Conservation (phyloP, 139 green algal species). For the Mesotaenium endlicherianum region DNA sequence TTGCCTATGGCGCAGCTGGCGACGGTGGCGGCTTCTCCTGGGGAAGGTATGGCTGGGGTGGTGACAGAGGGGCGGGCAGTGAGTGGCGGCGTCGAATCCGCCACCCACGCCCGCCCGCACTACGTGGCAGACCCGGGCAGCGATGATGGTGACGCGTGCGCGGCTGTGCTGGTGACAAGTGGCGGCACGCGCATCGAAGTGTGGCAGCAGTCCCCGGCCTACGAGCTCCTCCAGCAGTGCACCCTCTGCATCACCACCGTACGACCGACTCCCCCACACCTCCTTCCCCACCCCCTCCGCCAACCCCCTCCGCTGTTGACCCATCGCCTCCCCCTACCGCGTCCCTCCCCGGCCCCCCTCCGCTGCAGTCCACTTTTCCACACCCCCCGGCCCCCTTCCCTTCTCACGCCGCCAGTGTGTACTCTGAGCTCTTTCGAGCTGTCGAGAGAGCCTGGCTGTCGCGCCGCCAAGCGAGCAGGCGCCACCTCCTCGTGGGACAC, state of each 20-base stretch:
- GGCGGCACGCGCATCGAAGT: slow-evolving; percentile 19
- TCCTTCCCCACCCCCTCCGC: neutral
- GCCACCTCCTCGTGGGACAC: no score
- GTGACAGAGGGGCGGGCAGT: neutral
- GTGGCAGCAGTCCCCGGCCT: slow-evolving; percentile 36
- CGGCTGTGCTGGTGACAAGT: neutral
- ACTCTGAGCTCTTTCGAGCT: no score
- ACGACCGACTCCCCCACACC: neutral
- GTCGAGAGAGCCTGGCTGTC: no score
- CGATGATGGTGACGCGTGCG: neutral
- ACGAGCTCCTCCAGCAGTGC: slow-evolving; percentile 38
- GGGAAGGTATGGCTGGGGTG: neutral
- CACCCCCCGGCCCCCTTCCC: neutral
- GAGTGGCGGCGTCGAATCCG: neutral
- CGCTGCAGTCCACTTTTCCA: no score
- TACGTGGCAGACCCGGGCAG: no score
- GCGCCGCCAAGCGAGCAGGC: no score
- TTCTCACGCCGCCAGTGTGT: neutral
- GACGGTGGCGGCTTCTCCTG: neutral
- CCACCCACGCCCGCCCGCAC: no score
- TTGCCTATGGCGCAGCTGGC: neutral
- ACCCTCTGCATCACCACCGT: slow-evolving; percentile 53
- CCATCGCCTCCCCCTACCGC: neutral
- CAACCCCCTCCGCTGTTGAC: neutral
- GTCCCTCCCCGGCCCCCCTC: neutral